Evolutionary conservation across 345 rosid species (phyloP).

Genomic region (Salix udensis): DNA sequence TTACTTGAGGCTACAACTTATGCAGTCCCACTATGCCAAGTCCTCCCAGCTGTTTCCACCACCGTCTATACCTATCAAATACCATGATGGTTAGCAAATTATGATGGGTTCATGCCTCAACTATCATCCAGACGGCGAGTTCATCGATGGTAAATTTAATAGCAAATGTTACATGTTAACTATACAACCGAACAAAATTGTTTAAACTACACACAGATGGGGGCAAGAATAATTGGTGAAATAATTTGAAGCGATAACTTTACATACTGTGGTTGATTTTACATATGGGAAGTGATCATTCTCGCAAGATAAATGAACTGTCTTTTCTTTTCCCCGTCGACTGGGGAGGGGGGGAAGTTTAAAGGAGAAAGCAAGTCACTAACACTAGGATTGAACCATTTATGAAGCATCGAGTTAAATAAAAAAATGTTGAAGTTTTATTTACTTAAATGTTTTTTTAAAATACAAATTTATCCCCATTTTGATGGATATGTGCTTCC

Average conservation of each 20-base stretch:
- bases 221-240: neutral
- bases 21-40: neutral
- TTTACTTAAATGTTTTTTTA: too few species aligned
- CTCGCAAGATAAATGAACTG: conserved; percentile 78
- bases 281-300: conserved; percentile 26
- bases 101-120: neutral
- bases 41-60: neutral
- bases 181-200: neutral
- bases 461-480: too few species aligned
- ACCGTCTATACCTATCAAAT: neutral
- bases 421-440: too few species aligned
- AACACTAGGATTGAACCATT: conserved; percentile 28
- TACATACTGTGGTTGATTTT: conserved; percentile 2
- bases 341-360: conserved; percentile 42
- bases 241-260: neutral
- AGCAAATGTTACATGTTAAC: neutral
- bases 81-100: neutral
- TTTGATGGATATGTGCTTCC: too few species aligned
- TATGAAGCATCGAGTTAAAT: too few species aligned
- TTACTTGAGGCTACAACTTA: neutral
- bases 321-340: conserved; percentile 58
- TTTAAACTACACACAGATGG: too few species aligned
- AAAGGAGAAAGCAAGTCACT: conserved; percentile 51
- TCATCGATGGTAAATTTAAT: neutral
- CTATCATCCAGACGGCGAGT: neutral